Percentiles rank a stretch among this genome's conserved stretches.
Conservation (phyloP, 805 yeast species). For the Wickerhamomyces pijperi region DNA sequence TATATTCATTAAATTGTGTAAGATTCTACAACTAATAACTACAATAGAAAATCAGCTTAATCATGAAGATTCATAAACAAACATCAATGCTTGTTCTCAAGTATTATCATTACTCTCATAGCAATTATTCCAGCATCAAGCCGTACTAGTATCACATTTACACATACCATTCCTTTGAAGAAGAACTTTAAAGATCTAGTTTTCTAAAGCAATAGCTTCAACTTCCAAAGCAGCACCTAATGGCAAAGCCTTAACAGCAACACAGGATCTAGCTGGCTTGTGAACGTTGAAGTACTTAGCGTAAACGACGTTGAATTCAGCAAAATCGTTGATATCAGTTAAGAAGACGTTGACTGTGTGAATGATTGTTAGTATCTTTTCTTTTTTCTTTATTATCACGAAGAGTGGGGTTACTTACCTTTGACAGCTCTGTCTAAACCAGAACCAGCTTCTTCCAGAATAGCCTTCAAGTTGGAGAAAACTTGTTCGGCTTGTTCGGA, state of each 20-base stretch:
- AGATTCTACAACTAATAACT: too few species aligned
- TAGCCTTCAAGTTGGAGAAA: slow-evolving; percentile 53
- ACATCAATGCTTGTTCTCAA: too few species aligned
- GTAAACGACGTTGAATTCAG: slow-evolving; percentile 77
- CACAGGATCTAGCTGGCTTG: slow-evolving; percentile 96
- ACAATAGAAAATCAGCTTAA: too few species aligned
- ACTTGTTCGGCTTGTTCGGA: slow-evolving; percentile 71
- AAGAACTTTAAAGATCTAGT: slow-evolving; percentile 8
- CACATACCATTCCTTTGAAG: not conserved
- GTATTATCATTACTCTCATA: too few species aligned
- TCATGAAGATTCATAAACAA: too few species aligned
- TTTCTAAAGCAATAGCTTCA: slow-evolving; percentile 84
- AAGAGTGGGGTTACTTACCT: too few species aligned
- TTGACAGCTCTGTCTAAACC: slow-evolving; percentile 76
- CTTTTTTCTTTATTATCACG: too few species aligned
- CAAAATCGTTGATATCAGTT: slow-evolving; percentile 83
- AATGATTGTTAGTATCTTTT: slow-evolving; percentile 4
- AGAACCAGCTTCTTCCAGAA: slow-evolving; percentile 80
- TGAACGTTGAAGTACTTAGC: slow-evolving; percentile 61
- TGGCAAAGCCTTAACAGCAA: slow-evolving; percentile 87
- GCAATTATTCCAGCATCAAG: too few species aligned
- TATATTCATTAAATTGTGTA: too few species aligned
- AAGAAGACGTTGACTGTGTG: slow-evolving; percentile 56
- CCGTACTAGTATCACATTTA: too few species aligned
- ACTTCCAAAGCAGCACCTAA: slow-evolving; percentile 80